These are phyloP conservation scores for Colletotrichum caudatum DNA, from an alignment of 2,329 filamentous ascomycete species.

Conservation along the genomic window DNA sequence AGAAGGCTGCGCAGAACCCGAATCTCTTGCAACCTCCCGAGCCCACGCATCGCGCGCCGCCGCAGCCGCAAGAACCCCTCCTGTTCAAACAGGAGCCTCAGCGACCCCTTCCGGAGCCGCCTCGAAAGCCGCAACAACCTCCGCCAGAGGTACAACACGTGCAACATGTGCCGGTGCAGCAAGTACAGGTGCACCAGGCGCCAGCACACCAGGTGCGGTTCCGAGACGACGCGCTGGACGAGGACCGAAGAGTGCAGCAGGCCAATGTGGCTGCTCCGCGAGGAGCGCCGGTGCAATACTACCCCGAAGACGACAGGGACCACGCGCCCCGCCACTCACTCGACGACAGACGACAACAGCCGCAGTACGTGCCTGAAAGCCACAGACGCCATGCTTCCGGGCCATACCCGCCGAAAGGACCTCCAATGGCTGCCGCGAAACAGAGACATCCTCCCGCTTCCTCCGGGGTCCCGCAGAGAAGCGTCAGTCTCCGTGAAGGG, in stretches of 20 bases:
- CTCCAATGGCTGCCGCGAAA: conserved; percentile 44
- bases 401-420: conserved; percentile 39
- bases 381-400: conserved; percentile 46
- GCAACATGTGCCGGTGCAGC: conserved; percentile 30
- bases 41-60: conserved; percentile 41
- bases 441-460: conserved; percentile 32
- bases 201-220: conserved; percentile 50
- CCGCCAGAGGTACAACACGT: conserved; percentile 31
- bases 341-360: conserved; percentile 45
- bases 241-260: conserved; percentile 41
- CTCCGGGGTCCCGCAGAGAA: conserved; percentile 34
- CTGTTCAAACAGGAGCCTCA: conserved; percentile 46
- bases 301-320: conserved; percentile 48
- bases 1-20: conserved; percentile 50
- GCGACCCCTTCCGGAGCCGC: conserved; percentile 32
- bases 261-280: conserved; percentile 44
- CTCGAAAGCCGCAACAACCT: conserved; percentile 18
- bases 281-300: conserved; percentile 49
- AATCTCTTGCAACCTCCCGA: conserved; percentile 44
- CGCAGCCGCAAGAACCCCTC: conserved; percentile 39
- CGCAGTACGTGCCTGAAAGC: conserved; percentile 51
- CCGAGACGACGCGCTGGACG: conserved; percentile 43
- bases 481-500: conserved; percentile 42
- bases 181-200: conserved; percentile 38
- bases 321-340: conserved; percentile 44